A percentile compares a stretch with the other conserved stretches of the same genome.
Conservation (phyloP, 768 basidiomycete genomes). For the Neoboletus subvelutipes region DNA sequence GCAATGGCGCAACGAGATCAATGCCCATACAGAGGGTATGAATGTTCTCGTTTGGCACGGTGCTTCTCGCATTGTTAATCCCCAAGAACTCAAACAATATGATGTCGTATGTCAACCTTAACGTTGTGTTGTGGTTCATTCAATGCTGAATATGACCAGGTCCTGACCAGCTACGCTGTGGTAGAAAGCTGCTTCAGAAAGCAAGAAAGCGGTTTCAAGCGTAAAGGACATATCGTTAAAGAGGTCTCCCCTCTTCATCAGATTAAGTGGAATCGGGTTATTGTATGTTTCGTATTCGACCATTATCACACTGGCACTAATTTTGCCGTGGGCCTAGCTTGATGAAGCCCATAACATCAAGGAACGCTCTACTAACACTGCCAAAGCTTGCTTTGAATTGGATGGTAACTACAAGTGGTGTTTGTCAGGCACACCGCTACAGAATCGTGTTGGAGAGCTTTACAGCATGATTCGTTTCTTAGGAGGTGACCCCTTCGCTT, state of each 20-base stretch:
- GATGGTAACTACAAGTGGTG: slow-evolving; percentile 87
- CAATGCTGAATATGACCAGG: slow-evolving; percentile 39
- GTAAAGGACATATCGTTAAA: slow-evolving; percentile 78
- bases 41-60: slow-evolving; percentile 96
- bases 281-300: slow-evolving; percentile 44
- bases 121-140: background rate
- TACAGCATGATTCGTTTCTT: slow-evolving; percentile 93
- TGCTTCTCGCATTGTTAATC: slow-evolving; percentile 61
- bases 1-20: slow-evolving; percentile 95
- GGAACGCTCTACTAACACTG: slow-evolving; percentile 90
- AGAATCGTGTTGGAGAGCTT: slow-evolving; percentile 98
- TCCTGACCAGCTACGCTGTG: slow-evolving; percentile 85
- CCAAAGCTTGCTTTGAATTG: slow-evolving; percentile 94
- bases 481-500: slow-evolving; percentile 90
- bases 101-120: slow-evolving; percentile 66
- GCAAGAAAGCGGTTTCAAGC: slow-evolving; percentile 89
- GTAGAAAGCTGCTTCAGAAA: slow-evolving; percentile 91
- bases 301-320: background rate
- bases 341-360: slow-evolving; percentile 99
- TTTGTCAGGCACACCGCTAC: slow-evolving; percentile 92
- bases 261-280: slow-evolving; percentile 80
- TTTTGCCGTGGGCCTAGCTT: slow-evolving; percentile 45
- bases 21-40: slow-evolving; percentile 77
- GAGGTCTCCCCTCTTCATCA: slow-evolving; percentile 85
- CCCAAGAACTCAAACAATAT: slow-evolving; percentile 70